Evolutionary conservation across 2,329 filamentous ascomycete genomes (phyloP), one percentile per base, ranked within the genome.

Genomic region (Neonectria ditissima): DNA sequence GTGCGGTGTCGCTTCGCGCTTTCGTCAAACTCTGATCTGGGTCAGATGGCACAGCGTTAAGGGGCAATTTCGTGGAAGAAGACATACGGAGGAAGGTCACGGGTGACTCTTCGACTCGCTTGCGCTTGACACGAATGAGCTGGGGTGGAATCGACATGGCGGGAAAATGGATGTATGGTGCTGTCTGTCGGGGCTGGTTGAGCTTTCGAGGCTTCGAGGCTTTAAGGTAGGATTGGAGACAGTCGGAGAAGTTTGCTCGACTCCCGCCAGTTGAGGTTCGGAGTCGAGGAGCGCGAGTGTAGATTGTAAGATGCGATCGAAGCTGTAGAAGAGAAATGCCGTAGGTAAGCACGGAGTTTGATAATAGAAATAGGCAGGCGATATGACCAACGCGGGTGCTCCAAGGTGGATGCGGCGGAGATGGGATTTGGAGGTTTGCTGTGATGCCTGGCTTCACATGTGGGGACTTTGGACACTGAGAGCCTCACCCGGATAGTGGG

Each of bases 101-200:
- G 4, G 86, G 84, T 13, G 80, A 78, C 62, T 86, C 82, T 16
- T 83, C 84, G 54, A 82, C 83, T 43, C 85, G 83, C 78, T 89
- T 89, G 72, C 87, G 86, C 81, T 89, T 89, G 68, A 89, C 84
- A 61, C 85, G 84, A 75, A 89, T 89, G 52, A 86, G 78, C 65
- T 87, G 83, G 26, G 86, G 86, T 24, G 86, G 87, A 4, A 87
- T 78, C 52, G 86, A 86, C 86, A 88, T 88, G 53, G 43, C 52
- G 53, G 55, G 11, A 50, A n/a, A 14, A 8, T 50, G 30, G 20
- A n/a, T 20, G 22, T 37, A 28, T 20, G 47, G 28, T 43, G 51
- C n/a, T 50, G n/a, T 43, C 22, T n/a, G n/a, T 32, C 6, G 32
- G 44, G 20, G 30, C n/a, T 32, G 24, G 52, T 26, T 14, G 48